phyloP scores from a whole-genome alignment of 345 rosid species.

The Salix purpurea region DNA sequence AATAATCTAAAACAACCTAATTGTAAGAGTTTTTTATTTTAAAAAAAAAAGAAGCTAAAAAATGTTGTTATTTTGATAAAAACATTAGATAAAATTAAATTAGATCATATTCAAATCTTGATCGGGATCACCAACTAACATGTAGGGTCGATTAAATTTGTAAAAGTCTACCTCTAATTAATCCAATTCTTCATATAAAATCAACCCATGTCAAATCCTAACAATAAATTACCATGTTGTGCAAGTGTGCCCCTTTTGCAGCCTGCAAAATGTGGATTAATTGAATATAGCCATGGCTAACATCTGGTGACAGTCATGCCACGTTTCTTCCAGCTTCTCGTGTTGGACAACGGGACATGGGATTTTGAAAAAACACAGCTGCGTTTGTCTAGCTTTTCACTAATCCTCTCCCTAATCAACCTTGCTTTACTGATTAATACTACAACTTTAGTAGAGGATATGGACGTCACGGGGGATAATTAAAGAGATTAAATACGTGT shows the following conservation, averaged over 20 bases:
- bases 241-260: constrained; percentile 6
- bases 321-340: not conserved
- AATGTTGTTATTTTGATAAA: no score
- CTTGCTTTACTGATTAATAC: not conserved
- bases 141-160: no score
- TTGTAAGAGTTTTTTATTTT: no score
- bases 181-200: no score
- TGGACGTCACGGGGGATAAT: not conserved
- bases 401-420: not conserved
- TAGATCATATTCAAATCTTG: no score
- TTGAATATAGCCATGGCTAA: constrained; percentile 13
- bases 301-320: not conserved
- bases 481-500: not conserved
- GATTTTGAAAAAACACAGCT: constrained; percentile 12
- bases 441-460: not conserved
- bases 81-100: no score
- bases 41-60: no score
- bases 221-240: constrained; percentile 1
- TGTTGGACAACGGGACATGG: not conserved
- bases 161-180: no score
- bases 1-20: no score
- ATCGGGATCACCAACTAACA: no score
- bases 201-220: no score
- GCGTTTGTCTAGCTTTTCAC: not conserved
- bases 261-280: not conserved